Evolutionary conservation across 768 basidiomycete species (phyloP), one percentile per base, ranked within the genome.

Genomic region (Mycena maculata): DNA sequence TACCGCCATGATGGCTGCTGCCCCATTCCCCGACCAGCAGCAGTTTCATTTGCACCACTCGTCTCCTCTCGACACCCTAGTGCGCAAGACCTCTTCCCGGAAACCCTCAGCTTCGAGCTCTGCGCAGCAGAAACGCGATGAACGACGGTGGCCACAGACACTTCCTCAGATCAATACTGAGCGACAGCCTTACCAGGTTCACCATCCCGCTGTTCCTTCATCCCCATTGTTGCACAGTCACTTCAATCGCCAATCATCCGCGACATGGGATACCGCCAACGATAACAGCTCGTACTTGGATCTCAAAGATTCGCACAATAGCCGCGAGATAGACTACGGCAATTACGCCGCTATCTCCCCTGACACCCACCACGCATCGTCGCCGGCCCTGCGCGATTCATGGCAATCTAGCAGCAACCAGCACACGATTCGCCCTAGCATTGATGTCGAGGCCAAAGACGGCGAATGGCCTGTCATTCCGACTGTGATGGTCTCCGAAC

Each of bases 401-500:
- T 84, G 84, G 84, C 79, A 76, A 38, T 81, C 82, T 27, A 67
- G 38, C 48, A 53, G 52, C 63, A 59, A 62, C 45, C 62, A 30
- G 47, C 56, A 64, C 38, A 63, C 66, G 30, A 66, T 39, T 45
- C 71, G 39, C 31, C 60, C 60, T 22, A 50, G 50, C 58, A 48
- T 45, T 45, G 67, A 55, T 50, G 39, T 47, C 39, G 55, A 60
- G 9, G 23, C 30, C 11, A 49, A 45, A 11, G 64, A 60, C 48
- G 44, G 48, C 48, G 50, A 65, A 54, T 47, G 68, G 69, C 58
- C 79, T n/a, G 67, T 75, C 16, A 72, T 88, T 28, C 89, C 88
- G 3, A 84, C 81, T 6, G 85, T 90, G 22, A 79, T 91, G 56
- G 79, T 91, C 39, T 89, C 89, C 15, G 83, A 82, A 3, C 83